phyloP scores from a whole-genome alignment of 257 asterid genomes.

The Solanum dulcamara region DNA sequence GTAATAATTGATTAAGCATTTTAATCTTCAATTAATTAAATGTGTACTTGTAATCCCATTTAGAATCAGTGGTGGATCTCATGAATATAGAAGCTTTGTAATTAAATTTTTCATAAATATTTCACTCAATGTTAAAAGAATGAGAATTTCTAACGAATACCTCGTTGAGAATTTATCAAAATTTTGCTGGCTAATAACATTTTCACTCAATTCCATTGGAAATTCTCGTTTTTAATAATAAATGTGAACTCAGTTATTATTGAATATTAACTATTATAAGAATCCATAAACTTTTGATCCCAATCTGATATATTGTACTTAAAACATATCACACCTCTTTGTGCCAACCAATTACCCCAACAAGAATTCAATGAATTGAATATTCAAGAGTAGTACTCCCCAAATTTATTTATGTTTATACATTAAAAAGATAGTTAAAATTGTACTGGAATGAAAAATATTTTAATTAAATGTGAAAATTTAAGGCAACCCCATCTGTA shows the following conservation, averaged over 20 bases:
- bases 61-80: not conserved
- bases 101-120: not conserved
- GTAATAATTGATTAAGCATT: not conserved
- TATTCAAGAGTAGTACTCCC: not conserved
- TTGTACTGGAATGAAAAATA: not conserved
- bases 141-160: not conserved
- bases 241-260: not conserved
- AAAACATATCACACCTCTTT: not conserved
- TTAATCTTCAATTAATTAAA: not conserved
- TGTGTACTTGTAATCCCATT: not conserved
- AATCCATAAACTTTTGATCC: no score
- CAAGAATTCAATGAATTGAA: slow-evolving; percentile 4
- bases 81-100: not conserved
- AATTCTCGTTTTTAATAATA: not conserved
- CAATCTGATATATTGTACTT: no score
- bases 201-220: not conserved
- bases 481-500: not conserved
- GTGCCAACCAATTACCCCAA: slow-evolving; percentile 9
- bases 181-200: not conserved
- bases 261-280: no score
- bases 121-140: not conserved
- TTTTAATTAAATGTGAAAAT: slow-evolving; percentile 8
- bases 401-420: not conserved
- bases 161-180: not conserved
- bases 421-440: not conserved